A percentile compares a stretch with the other conserved stretches of the same genome.
Evolutionary conservation across 1,284 basidiomycete species (phyloP).

Genomic region (Coniophora puteana): DNA sequence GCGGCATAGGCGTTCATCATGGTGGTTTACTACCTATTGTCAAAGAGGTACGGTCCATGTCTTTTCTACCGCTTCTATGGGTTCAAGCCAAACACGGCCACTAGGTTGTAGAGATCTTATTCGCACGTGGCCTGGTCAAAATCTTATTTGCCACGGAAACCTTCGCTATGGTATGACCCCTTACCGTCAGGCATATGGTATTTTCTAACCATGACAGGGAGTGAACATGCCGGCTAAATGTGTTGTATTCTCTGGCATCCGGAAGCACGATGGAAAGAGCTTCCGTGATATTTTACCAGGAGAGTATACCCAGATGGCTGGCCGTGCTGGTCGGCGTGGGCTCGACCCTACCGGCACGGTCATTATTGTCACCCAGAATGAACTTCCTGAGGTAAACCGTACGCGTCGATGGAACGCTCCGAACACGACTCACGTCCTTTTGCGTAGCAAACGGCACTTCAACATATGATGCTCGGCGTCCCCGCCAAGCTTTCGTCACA

Average conservation of each 20-base stretch:
- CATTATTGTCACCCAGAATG: constrained; percentile 84
- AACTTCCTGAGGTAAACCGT: constrained; percentile 76
- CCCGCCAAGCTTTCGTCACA: constrained; percentile 95
- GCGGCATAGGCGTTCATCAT: constrained; percentile 97
- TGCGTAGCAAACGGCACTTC: constrained; percentile 65
- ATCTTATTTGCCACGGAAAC: constrained; percentile 98
- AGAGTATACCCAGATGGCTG: constrained; percentile 99
- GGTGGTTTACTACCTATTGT: constrained; percentile 96
- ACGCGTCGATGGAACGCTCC: constrained; percentile 6
- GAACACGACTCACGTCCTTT: constrained; percentile 8
- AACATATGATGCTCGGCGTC: constrained; percentile 90
- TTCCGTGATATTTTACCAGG: constrained; percentile 90
- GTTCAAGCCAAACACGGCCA: not conserved
- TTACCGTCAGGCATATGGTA: constrained; percentile 4
- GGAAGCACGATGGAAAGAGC: constrained; percentile 93
- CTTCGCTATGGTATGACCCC: constrained; percentile 86
- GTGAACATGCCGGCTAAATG: constrained; percentile 99
- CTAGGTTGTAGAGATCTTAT: constrained; percentile 95
- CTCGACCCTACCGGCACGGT: constrained; percentile 96
- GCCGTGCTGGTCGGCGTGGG: constrained; percentile 94
- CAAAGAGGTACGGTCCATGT: constrained; percentile 82
- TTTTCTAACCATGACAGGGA: constrained; percentile 51
- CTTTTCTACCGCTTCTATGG: not conserved
- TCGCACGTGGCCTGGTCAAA: constrained; percentile 94
- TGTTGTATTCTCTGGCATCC: constrained; percentile 93